Percentiles rank a stretch among this genome's conserved stretches.
These are phyloP conservation scores for Kodamaea sp. DNA, from an alignment of 1,139 yeast species.

Conservation along the genomic window DNA sequence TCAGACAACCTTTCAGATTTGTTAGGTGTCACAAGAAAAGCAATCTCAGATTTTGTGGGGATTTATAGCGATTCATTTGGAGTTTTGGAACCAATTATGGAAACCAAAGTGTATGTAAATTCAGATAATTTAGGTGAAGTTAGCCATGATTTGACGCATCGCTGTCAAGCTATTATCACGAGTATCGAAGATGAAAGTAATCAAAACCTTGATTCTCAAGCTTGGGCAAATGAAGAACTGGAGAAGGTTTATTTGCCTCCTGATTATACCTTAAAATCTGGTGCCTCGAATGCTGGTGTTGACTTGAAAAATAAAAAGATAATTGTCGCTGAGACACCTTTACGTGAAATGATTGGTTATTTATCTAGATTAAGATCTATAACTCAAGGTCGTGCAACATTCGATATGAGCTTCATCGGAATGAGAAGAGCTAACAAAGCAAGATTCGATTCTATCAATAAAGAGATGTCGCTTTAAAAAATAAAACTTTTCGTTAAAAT, in stretches of 20 bases:
- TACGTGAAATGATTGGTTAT: constrained; percentile 89
- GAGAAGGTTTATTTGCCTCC: constrained; percentile 55
- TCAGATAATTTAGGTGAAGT: constrained; percentile 80
- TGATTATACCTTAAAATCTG: constrained; percentile 42
- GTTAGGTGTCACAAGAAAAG: constrained; percentile 31
- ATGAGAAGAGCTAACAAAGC: constrained; percentile 60
- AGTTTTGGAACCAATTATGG: constrained; percentile 85
- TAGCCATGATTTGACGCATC: constrained; percentile 66
- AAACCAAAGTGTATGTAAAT: constrained; percentile 61
- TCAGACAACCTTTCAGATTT: constrained; percentile 24
- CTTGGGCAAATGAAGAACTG: constrained; percentile 50
- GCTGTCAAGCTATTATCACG: constrained; percentile 68
- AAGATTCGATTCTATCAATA: constrained; percentile 31
- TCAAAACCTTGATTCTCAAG: constrained; percentile 34
- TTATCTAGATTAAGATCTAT: constrained; percentile 70
- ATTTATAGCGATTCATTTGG: constrained; percentile 34
- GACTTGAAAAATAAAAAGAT: constrained; percentile 44
- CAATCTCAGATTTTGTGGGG: constrained; percentile 35
- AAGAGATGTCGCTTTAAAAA: constrained; percentile 14
- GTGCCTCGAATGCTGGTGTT: constrained; percentile 1
- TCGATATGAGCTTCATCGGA: constrained; percentile 72
- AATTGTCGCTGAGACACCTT: constrained; percentile 75
- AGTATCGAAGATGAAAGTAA: constrained; percentile 58
- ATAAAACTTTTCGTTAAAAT: constrained; percentile 1
- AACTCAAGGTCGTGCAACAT: constrained; percentile 87